Percentiles rank a stretch among this genome's conserved stretches.
These are phyloP conservation scores for Ramaria rubella DNA, from an alignment of 768 basidiomycete species.

Conservation along the genomic window DNA sequence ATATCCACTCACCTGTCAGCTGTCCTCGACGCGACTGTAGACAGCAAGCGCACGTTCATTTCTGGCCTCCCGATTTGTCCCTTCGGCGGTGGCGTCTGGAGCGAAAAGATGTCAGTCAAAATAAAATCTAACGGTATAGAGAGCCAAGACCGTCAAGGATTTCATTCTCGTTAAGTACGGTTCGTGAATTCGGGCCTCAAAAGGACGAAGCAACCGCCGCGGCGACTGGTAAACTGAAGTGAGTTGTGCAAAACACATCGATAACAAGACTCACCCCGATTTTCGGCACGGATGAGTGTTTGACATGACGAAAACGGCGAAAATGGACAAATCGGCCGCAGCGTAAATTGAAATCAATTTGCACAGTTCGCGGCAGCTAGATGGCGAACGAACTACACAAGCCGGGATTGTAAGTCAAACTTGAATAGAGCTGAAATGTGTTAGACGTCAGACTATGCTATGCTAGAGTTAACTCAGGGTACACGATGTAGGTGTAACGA, in stretches of 20 bases:
- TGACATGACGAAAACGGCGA: too few relatives aligned
- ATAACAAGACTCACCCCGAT: too few relatives aligned
- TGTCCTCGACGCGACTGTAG: conserved; percentile 39
- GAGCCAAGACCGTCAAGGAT: conserved; percentile 30
- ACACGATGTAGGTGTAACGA: too few relatives aligned
- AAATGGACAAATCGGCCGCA: too few relatives aligned
- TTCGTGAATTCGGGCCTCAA: conserved; percentile 22
- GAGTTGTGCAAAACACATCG: conserved; percentile 51
- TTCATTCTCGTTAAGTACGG: conserved; percentile 33
- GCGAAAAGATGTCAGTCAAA: conserved; percentile 1
- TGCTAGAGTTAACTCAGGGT: too few relatives aligned
- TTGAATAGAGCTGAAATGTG: too few relatives aligned
- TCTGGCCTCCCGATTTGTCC: conserved; percentile 29
- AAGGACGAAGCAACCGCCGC: conserved; percentile 22
- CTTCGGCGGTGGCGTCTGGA: conserved; percentile 25
- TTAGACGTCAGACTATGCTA: too few relatives aligned
- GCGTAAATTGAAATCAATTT: too few relatives aligned
- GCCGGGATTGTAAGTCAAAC: too few relatives aligned
- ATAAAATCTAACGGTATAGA: conserved; percentile 28
- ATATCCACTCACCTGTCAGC: conserved; percentile 30
- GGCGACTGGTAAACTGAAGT: conserved; percentile 52
- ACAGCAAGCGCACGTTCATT: conserved; percentile 39
- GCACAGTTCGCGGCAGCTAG: too few relatives aligned
- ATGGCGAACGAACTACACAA: too few relatives aligned
- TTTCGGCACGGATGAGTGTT: too few relatives aligned